These are phyloP conservation scores for Alternaria viburni DNA, from an alignment of 2,329 filamentous ascomycete genomes.

Conservation along the genomic window DNA sequence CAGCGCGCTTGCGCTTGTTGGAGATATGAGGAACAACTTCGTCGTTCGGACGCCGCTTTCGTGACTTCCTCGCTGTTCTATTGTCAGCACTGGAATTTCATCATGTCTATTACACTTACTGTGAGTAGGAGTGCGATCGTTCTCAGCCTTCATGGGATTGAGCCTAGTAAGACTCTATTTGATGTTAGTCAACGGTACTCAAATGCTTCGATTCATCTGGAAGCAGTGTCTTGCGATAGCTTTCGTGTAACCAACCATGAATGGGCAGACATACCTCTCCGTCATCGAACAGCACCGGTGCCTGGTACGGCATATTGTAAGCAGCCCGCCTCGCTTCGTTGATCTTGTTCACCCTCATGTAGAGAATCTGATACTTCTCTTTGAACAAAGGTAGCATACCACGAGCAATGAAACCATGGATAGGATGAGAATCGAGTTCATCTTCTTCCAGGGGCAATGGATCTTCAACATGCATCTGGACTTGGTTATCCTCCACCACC, in stretches of 20 bases:
- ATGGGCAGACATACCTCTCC: slow-evolving; percentile 29
- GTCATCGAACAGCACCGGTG: slow-evolving; percentile 15
- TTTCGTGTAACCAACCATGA: not conserved
- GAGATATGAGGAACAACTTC: slow-evolving; percentile 26
- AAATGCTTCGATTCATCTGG: not conserved
- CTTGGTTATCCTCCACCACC: slow-evolving; percentile 22
- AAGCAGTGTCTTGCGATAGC: not conserved
- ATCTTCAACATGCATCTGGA: slow-evolving; percentile 28
- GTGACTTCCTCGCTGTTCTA: slow-evolving; percentile 1
- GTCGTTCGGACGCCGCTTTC: slow-evolving; percentile 17
- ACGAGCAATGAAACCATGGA: slow-evolving; percentile 33
- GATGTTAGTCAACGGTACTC: not conserved
- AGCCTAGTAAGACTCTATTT: slow-evolving; percentile 25
- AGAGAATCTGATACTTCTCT: slow-evolving; percentile 33
- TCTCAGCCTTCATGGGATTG: slow-evolving; percentile 5
- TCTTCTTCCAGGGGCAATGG: slow-evolving; percentile 24
- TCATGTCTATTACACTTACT: slow-evolving; percentile 1
- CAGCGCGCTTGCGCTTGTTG: slow-evolving; percentile 34
- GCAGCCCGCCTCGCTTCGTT: slow-evolving; percentile 32
- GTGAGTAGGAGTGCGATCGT: not conserved
- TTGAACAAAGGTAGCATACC: slow-evolving; percentile 32
- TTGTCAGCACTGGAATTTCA: not conserved
- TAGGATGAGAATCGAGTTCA: slow-evolving; percentile 22
- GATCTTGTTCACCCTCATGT: slow-evolving; percentile 24
- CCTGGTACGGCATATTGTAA: slow-evolving; percentile 22